phyloP scores from a whole-genome alignment of 306 rosid genomes.

The Dalbergia cultrata region DNA sequence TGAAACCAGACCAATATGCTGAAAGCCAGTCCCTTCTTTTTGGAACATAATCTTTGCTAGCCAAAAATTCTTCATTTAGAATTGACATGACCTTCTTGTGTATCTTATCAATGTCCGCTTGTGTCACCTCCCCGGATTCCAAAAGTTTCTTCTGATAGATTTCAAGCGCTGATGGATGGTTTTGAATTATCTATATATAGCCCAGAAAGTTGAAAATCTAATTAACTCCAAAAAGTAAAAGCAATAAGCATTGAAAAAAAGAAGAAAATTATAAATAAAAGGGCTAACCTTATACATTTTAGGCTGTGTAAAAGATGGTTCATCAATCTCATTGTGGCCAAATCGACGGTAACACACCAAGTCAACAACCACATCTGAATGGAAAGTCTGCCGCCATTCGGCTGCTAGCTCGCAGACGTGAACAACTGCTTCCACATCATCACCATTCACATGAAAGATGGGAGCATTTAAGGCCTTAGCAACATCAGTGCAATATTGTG shows the following conservation, averaged over 20 bases:
- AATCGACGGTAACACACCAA: slow-evolving; percentile 93
- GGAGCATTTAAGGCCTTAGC: slow-evolving; percentile 94
- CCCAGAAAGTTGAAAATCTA: slow-evolving; percentile 38
- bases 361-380: slow-evolving; percentile 97
- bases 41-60: slow-evolving; percentile 92
- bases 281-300: slow-evolving; percentile 92
- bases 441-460: slow-evolving; percentile 91
- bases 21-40: slow-evolving; percentile 97
- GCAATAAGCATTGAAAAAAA: slow-evolving; percentile 25
- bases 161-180: slow-evolving; percentile 86
- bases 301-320: slow-evolving; percentile 98
- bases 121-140: slow-evolving; percentile 74
- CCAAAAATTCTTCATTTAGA: slow-evolving; percentile 86
- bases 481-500: slow-evolving; percentile 94
- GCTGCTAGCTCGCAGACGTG: slow-evolving; percentile 97
- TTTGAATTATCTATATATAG: slow-evolving; percentile 76
- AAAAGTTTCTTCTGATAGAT: slow-evolving; percentile 84
- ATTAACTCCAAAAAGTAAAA: slow-evolving; percentile 47
- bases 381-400: slow-evolving; percentile 99
- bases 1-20: slow-evolving; percentile 94
- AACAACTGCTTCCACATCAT: slow-evolving; percentile 97
- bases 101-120: slow-evolving; percentile 76
- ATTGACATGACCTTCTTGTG: slow-evolving; percentile 73
- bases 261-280: slow-evolving; percentile 27
- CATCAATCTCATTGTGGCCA: slow-evolving; percentile 98